Evolutionary conservation across 257 asterid species (phyloP), one percentile per base, ranked within the genome.

Genomic region (Jasminum sambac): DNA sequence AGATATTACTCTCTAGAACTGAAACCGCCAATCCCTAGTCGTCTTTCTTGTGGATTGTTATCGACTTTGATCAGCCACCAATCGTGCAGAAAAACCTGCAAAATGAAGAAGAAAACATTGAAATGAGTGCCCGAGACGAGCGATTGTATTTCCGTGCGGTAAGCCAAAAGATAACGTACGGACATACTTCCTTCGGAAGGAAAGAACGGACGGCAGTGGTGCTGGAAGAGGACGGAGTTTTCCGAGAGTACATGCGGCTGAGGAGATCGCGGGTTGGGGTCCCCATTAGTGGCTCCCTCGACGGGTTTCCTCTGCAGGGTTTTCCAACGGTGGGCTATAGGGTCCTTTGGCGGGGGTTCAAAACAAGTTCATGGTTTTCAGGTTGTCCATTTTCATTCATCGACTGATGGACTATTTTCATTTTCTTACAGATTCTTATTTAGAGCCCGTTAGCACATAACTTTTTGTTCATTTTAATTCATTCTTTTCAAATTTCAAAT

Each of bases 21-120:
- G 76, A 75, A 81, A 59, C 93, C 96, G 66, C 84, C 89, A 25
- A 87, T 30, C 55, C 87, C 84, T 42, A 87, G 64, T 72, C 48
- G 80, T 79, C 69, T 80, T 63, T 81, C 83, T 55, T 74, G 67
- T 37, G 76, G 71, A 73, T 58, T 79, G 1, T 72, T 39, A 67
- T 71, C 84, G 13, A 80, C 74, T 73, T 82, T 82, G 37, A 78
- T 72, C 80, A 89, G 84, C 94, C 91, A 87, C 96, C 94, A 89
- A 10, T 84, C 86, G 8, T 78, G 78, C 83, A 89, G 69, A 3
- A 77, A 63, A 65, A 77, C 65, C 81, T 79, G 71, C 64, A 11
- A 10, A 38, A 55, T n/a, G 25, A 30, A 23, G 85, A 70, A 3
- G 75, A 41, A 71, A 77, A 60, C 80, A 74, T 72, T 55, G 14